Evolutionary conservation across 768 basidiomycete genomes (phyloP), one percentile per base, ranked within the genome.

Genomic region (Glaciozyma martinii): DNA sequence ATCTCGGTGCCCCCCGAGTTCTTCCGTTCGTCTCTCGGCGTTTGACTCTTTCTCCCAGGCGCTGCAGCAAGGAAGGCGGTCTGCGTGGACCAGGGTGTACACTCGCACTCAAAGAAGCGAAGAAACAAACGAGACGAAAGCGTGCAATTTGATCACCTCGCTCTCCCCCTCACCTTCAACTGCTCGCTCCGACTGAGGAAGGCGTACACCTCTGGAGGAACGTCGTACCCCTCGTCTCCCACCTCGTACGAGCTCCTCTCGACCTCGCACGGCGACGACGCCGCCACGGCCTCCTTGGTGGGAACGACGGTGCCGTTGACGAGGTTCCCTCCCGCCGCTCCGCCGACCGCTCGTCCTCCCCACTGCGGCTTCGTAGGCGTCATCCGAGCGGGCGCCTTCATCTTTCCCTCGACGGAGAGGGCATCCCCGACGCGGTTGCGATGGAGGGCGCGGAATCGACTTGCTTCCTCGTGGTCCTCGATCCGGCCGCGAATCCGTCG

Each of bases 371-470:
- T 40, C 55, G 32, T 37, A 32, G 55, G 55, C 9, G 55, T 37
- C 19, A 25, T 13, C 23, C 37, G 16, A 23, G 23, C 33, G 33
- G 37, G 37, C 23, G 33, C 21, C 33, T 56, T 56, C 55, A 56
- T 56, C 55, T 40, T 23, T 5, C 37, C 37, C 15, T 56, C 55
- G 55, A 56, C 55, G 33, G 32, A 37, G 55, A 56, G 2, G 37
- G 33, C 37, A n/a, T 40, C 21, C 33, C 33, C 55, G 32, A 37
- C 37, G 32, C 55, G 55, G 37, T 56, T 21, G 23, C 55, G 56
- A 42, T 58, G 30, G 15, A 44, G 25, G 42, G 27, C 42, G 43
- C 56, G 56, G 56, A 58, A 58, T 18, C 30, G 56, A 25, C 42
- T n/a, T 9, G 25, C 42, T 19, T 43, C 56, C 19, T 58, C 56